A percentile compares a stretch with the other conserved stretches of the same genome.
phyloP scores from a whole-genome alignment of 2,329 filamentous ascomycete genomes.

The Exophiala calicioides region DNA sequence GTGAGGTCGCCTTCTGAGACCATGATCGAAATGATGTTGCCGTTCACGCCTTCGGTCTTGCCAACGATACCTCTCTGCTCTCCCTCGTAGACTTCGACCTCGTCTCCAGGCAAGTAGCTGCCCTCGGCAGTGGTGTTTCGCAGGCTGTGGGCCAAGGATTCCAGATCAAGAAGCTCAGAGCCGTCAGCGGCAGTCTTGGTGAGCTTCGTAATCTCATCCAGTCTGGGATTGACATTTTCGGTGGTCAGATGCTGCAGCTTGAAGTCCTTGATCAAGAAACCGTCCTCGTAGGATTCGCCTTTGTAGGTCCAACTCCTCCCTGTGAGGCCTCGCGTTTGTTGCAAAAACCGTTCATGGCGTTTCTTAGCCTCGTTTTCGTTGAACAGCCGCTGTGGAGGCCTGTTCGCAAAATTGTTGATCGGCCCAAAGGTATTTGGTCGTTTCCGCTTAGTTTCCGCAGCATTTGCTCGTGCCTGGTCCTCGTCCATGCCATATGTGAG shows the following conservation, averaged over 20 bases:
- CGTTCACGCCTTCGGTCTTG: conserved; percentile 79
- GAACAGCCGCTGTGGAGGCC: conserved; percentile 86
- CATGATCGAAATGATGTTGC: conserved; percentile 85
- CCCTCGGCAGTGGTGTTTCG: conserved; percentile 80
- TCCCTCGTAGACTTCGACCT: conserved; percentile 94
- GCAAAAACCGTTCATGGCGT: conserved; percentile 68
- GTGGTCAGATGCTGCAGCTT: conserved; percentile 83
- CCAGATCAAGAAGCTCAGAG: conserved; percentile 88
- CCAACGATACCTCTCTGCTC: conserved; percentile 92
- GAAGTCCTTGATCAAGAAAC: conserved; percentile 91
- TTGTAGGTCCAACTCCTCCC: conserved; percentile 80
- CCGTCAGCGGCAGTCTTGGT: conserved; percentile 86
- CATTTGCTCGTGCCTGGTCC: conserved; percentile 55
- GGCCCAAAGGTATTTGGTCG: conserved; percentile 56
- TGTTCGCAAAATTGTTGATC: conserved; percentile 56
- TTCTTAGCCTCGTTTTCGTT: conserved; percentile 92
- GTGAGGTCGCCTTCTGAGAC: conserved; percentile 79
- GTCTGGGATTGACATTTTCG: conserved; percentile 85
- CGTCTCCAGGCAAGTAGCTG: conserved; percentile 86
- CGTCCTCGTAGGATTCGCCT: conserved; percentile 86
- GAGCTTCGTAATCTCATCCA: conserved; percentile 96
- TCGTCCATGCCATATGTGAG: conserved; percentile 90
- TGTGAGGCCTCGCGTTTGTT: conserved; percentile 50
- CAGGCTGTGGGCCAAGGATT: conserved; percentile 83
- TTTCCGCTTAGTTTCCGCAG: conserved; percentile 72